Base-by-base conservation (phyloP, 768 basidiomycete genomes). In the Crucibulum laeve region DNA sequence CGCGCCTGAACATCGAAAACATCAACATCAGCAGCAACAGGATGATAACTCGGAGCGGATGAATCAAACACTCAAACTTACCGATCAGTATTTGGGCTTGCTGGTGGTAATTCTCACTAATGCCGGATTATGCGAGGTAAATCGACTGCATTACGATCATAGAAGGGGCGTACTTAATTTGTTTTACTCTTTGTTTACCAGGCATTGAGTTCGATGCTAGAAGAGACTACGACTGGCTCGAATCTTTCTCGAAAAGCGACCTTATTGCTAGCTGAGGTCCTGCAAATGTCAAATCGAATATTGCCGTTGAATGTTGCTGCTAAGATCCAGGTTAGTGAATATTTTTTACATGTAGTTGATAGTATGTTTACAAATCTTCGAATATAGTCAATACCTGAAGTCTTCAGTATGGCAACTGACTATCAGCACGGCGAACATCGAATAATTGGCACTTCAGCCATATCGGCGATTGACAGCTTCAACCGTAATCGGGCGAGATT, bases 1-100 rank as follows among this genome's bases (percentile, higher is more conserved):
- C 41, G 51, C 61, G 19, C 53, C 63, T 53, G 67, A 75, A 54
- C 46, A 54, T 10, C 56, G 52, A 24, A 67, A 75, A 54, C 46
- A 54, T 10, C 56, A 53, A 24, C 53, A 54, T 13, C 53, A 58
- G 13, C 59, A 59, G 21, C 46, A 47, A 8, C n/a, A n/a, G n/a
- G 69, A 74, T 38, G 52, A 15, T 4, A 21, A 58, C 11, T 58
- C 59, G 10, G 84, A 87, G 43, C 72, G 74, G 42, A 55, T 62
- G 2, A 65, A 70, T 25, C 76, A 76, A 47, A 76, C 77, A 4
- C 68, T 92, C 34, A 93, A 87, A 55, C 63, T 98, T 19, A 87
- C 92, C 1, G 94, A 97, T 54, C 96, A 98, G 56, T 98, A 92
- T 58, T 79, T 93, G 40, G 87, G 88, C 0, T 69, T 99, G 11